Percentiles rank a stretch among this genome's conserved stretches.
These are phyloP conservation scores for Hyaloperonospora arabidopsidis DNA, from an alignment of 352 stramenopile genomes.

Conservation along the genomic window DNA sequence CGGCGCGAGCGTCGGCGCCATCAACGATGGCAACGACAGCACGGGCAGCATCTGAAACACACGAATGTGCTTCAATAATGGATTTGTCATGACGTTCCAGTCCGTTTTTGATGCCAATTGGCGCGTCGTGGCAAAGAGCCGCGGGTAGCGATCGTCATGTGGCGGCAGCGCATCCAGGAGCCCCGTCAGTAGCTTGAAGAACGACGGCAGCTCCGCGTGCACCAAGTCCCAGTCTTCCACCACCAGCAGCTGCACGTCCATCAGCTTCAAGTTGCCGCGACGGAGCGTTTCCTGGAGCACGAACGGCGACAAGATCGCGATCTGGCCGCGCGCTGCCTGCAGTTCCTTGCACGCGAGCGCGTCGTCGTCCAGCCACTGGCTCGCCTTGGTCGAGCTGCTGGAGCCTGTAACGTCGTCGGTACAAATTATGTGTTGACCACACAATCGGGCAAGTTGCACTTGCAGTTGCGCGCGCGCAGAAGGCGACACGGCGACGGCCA, in stretches of 20 bases:
- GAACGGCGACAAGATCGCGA: conserved; percentile 43
- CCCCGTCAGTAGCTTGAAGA: conserved; percentile 36
- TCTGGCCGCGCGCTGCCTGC: conserved; percentile 17
- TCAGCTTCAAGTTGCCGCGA: conserved; percentile 20
- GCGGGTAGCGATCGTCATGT: conserved; percentile 9
- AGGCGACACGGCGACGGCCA: conserved; percentile 38
- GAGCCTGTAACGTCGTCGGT: conserved; percentile 13
- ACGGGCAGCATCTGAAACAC: conserved; percentile 58
- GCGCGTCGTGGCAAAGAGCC: conserved; percentile 54
- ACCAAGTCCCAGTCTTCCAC: conserved; percentile 64
- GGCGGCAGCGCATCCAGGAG: conserved; percentile 13
- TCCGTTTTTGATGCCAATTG: conserved; percentile 47
- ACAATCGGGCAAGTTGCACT: conserved; percentile 38
- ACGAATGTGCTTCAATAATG: conserved; percentile 53
- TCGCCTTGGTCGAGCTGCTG: conserved; percentile 6
- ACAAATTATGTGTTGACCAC: conserved; percentile 32
- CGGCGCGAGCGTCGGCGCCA: conserved; percentile 26
- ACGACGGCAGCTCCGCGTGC: conserved; percentile 47
- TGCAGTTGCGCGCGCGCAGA: conserved; percentile 26
- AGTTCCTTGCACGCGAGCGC: conserved; percentile 17
- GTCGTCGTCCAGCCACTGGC: conserved; percentile 22
- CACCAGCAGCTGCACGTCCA: conserved; percentile 40
- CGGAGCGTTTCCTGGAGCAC: conserved; percentile 37
- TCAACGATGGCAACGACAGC: conserved; percentile 15
- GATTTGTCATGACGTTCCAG: conserved; percentile 36